Evolutionary conservation across 1,284 basidiomycete species (phyloP), one percentile per base, ranked within the genome.

Genomic region (Cystobasidium sp.): DNA sequence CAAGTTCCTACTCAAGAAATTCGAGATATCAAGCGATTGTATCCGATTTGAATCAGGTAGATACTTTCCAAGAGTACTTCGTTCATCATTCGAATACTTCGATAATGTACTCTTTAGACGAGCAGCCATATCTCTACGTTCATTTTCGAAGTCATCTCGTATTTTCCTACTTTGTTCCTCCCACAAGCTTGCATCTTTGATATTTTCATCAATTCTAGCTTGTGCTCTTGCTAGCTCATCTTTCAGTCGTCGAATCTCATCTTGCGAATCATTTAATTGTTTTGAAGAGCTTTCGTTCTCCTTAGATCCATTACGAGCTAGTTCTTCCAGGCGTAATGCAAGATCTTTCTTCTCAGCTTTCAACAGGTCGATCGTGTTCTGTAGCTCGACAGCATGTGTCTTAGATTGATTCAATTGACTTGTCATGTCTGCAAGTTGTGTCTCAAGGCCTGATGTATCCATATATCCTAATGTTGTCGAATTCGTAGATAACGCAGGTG

Each of bases 81-180:
- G 46, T 5, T 47, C 16, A 10, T 12, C 22, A 10, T 9, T 1
- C 5, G 58, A 31, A 37, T 63, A 52, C n/a, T 52, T 63, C 9
- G 37, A 16, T 14, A 73, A 41, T 0, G 70, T 73, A 14, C 52
- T 44, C 52, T 31, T 41, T 20, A 73, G 18, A 4, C 22, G 47
- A 46, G 43, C 39, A 12, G 22, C 39, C 47, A 56, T 43, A 18
- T 53, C 49, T 39, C 46, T 43, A 49, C 70, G 37, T 51, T 73
- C 70, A 41, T 22, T 43, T 20, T 63, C 47, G 24, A 62, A 63
- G 39, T 41, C 43, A 31, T 65, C 62, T 49, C 66, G 62, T 20
- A 65, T 18, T 39, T 66, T 61, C 51, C 43, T 46, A 53, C 58
- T 53, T 31, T 71, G 59, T 64, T 64, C 39, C 49, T 62, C 69